phyloP scores from a whole-genome alignment of 2,329 filamentous ascomycete genomes.

The Diaporthe sp. region DNA sequence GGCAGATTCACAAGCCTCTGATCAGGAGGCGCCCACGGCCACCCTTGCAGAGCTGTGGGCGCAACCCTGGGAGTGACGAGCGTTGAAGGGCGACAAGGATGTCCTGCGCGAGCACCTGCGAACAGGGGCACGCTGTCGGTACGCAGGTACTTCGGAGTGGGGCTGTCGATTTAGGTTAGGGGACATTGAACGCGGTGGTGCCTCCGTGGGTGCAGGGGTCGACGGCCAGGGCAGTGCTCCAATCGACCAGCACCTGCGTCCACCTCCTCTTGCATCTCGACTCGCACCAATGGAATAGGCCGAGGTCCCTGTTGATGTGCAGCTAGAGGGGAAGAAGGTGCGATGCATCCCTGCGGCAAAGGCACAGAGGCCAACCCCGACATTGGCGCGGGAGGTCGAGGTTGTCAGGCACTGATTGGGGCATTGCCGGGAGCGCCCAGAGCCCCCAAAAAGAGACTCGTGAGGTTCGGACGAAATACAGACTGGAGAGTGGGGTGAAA shows the following conservation, averaged over 20 bases:
- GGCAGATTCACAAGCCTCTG: constrained; percentile 32
- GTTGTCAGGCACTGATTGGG: constrained; percentile 40
- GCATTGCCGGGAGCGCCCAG: constrained; percentile 32
- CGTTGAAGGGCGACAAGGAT: constrained; percentile 26
- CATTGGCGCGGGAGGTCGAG: constrained; percentile 37
- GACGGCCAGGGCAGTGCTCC: constrained; percentile 24
- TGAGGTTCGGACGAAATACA: constrained; percentile 35
- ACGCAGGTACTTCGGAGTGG: constrained; percentile 32
- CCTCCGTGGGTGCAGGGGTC: constrained; percentile 35
- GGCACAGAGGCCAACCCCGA: constrained; percentile 30
- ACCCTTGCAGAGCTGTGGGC: constrained; percentile 29
- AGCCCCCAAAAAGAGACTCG: constrained; percentile 11
- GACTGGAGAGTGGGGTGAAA: constrained; percentile 26
- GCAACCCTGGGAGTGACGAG: constrained; percentile 33
- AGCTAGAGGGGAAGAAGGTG: constrained; percentile 36
- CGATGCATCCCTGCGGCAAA: constrained; percentile 37
- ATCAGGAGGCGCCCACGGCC: constrained; percentile 29
- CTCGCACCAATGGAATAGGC: constrained; percentile 40
- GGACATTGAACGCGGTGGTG: constrained; percentile 36
- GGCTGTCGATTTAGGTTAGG: constrained; percentile 41
- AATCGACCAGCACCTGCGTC: constrained; percentile 38
- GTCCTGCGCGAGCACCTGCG: constrained; percentile 31
- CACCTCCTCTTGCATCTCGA: constrained; percentile 36
- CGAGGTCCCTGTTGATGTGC: constrained; percentile 40
- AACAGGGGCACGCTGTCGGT: constrained; percentile 31